A percentile compares a stretch with the other conserved stretches of the same genome.
Evolutionary conservation across 495 filamentous ascomycete genomes (phyloP).

Genomic region (Aspergillus saccharolyticus): DNA sequence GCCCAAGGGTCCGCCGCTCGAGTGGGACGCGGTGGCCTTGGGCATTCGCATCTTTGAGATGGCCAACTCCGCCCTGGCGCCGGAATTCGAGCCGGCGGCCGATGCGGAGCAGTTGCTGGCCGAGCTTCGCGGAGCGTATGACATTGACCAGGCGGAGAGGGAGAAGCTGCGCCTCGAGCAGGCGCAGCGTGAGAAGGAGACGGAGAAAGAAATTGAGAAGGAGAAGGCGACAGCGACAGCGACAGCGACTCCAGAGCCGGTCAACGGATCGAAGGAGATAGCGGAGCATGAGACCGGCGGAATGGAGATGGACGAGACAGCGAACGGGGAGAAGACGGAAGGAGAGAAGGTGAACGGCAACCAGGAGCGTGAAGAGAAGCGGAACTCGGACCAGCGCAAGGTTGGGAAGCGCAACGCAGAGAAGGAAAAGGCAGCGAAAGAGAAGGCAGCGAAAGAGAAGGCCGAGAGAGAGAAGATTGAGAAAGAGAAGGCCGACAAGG

Average conservation of each 20-base stretch:
- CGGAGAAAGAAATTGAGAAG: background rate
- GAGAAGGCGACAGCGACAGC: too few species aligned
- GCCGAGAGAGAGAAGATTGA: background rate
- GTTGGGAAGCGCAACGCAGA: background rate
- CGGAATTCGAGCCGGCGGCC: conserved; percentile 16
- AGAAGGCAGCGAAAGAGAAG: background rate
- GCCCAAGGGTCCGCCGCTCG: background rate
- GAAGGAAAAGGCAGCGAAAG: background rate
- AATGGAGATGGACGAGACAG: too few species aligned
- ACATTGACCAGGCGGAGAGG: conserved; percentile 4
- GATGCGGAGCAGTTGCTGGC: conserved; percentile 19
- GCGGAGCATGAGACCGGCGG: background rate
- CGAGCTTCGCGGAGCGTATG: conserved; percentile 19
- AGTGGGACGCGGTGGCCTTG: conserved; percentile 13
- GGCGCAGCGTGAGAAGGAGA: background rate
- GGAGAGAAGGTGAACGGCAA: too few species aligned
- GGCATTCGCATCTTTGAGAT: conserved; percentile 26
- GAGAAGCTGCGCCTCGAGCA: background rate
- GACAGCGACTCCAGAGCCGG: too few species aligned
- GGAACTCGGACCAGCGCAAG: too few species aligned
- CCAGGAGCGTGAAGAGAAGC: too few species aligned
- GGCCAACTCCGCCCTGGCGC: conserved; percentile 20
- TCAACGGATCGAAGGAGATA: too few species aligned
- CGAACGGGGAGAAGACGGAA: too few species aligned
- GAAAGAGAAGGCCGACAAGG: too few species aligned